Evolutionary conservation across 306 rosid species (phyloP).

Genomic region (Carpinus viminea): DNA sequence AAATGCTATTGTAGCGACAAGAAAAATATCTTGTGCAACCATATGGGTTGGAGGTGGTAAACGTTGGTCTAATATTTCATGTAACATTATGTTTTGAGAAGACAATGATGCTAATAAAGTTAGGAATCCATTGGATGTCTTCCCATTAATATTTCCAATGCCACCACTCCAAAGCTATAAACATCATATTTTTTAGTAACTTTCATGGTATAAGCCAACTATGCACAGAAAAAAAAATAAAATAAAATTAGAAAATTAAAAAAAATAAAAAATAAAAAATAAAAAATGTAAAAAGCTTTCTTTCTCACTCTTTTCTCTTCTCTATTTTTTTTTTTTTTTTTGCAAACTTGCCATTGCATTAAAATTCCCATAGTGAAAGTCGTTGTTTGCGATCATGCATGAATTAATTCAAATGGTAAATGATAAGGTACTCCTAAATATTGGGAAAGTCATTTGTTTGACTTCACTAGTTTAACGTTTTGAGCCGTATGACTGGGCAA

Average conservation of each 20-base stretch:
- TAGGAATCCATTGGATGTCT: background rate
- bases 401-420: background rate
- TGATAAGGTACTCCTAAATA: background rate
- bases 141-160: constrained; percentile 1
- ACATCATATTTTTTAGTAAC: no score
- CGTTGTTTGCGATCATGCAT: background rate
- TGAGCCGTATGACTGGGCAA: no score
- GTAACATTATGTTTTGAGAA: background rate
- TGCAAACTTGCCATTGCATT: background rate
- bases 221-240: no score
- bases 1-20: background rate
- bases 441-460: background rate
- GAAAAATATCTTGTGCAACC: background rate
- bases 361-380: background rate
- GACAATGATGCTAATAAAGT: background rate
- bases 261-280: no score
- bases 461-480: background rate
- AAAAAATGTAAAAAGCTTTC: no score
- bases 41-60: background rate
- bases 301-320: no score
- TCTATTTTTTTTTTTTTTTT: no score
- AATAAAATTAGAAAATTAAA: no score
- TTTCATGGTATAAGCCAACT: no score
- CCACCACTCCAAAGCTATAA: no score
- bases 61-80: background rate